Conservation (phyloP, 2,329 filamentous ascomycete genomes). For the Incumbomyces delicatus region DNA sequence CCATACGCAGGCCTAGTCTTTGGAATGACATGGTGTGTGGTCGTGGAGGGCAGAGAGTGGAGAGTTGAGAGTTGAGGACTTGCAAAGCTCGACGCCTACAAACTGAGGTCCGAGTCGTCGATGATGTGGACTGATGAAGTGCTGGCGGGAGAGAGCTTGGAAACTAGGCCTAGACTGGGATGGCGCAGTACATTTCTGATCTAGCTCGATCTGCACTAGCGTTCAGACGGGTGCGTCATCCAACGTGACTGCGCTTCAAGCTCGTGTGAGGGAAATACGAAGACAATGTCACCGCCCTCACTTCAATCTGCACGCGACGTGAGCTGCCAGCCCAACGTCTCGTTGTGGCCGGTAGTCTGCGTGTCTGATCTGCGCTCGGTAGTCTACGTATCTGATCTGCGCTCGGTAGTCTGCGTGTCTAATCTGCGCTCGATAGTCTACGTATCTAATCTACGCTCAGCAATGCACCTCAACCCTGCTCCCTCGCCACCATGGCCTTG, state of each 20-base stretch:
- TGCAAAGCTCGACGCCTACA: slow-evolving; percentile 8
- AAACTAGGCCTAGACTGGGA: neutral
- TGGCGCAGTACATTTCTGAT: neutral
- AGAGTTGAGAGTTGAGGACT: slow-evolving; percentile 20
- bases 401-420: too few relatives aligned
- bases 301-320: neutral
- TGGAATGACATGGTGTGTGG: slow-evolving; percentile 52
- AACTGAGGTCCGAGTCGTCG: neutral
- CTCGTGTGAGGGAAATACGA: too few relatives aligned
- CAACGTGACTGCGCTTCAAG: slow-evolving; percentile 7
- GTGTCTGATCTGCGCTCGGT: too few relatives aligned
- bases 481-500: slow-evolving; percentile 48
- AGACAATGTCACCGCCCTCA: neutral
- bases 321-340: neutral
- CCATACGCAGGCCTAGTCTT: slow-evolving; percentile 51
- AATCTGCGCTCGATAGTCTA: too few relatives aligned
- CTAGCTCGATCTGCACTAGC: neutral
- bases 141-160: slow-evolving; percentile 3
- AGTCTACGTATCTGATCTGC: too few relatives aligned
- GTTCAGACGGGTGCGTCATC: neutral
- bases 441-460: too few relatives aligned
- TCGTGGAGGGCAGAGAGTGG: slow-evolving; percentile 11
- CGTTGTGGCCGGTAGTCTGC: too few relatives aligned
- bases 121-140: slow-evolving; percentile 5
- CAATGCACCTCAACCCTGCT: too few relatives aligned